These are phyloP conservation scores for Lotus japonicus DNA, from an alignment of 306 rosid species.

Conservation along the genomic window DNA sequence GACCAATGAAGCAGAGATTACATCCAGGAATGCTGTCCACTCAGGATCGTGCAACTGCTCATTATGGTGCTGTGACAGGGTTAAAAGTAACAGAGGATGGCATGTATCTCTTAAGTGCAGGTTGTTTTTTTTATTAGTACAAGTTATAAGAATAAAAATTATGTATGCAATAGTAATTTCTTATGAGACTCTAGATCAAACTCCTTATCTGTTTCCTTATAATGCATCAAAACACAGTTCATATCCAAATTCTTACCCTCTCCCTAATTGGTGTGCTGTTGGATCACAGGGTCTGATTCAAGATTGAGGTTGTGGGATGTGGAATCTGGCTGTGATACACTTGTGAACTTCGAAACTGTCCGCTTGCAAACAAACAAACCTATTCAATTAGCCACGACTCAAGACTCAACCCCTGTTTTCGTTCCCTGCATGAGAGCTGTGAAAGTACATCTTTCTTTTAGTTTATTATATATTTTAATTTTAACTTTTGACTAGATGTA, in stretches of 20 bases:
- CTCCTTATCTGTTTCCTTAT: neutral
- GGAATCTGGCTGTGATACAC: conserved; percentile 89
- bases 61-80: conserved; percentile 94
- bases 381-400: conserved; percentile 79
- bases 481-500: conserved; percentile 3
- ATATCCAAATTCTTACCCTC: neutral
- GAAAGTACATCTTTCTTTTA: conserved; percentile 40
- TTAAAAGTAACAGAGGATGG: conserved; percentile 80
- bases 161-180: neutral
- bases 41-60: conserved; percentile 94
- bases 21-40: conserved; percentile 93
- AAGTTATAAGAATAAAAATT: too few relatives aligned
- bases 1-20: conserved; percentile 62
- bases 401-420: conserved; percentile 60
- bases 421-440: conserved; percentile 95
- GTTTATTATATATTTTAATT: conserved; percentile 14
- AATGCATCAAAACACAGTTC: conserved; percentile 3
- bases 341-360: conserved; percentile 83
- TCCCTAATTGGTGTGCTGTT: conserved; percentile 2
- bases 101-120: conserved; percentile 95
- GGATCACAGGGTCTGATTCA: conserved; percentile 79
- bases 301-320: conserved; percentile 91
- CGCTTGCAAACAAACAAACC: conserved; percentile 87
- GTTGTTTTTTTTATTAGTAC: conserved; percentile 26
- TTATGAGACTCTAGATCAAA: neutral